Base-by-base conservation (phyloP, 2,329 filamentous ascomycete genomes). In the Hymenoscyphus fructigenus region DNA sequence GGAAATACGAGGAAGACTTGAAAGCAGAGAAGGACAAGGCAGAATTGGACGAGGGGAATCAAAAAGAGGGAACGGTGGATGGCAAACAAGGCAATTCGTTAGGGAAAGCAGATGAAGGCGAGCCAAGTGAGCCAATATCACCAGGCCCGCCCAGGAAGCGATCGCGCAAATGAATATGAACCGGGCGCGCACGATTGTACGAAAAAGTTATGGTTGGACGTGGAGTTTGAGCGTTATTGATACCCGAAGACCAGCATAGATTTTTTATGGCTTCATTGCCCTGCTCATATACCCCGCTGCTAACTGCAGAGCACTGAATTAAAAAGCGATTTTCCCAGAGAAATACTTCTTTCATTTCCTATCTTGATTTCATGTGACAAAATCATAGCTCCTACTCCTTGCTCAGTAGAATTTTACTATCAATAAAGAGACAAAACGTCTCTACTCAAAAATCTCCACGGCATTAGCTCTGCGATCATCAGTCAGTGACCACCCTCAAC, bases 1-100 rank as follows among this genome's bases (percentile, higher is more conserved):
- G 36, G 10, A 56, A 55, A 34, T 56, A 61, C 28, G 59, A 61
- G 23, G 29, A 55, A 56, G 47, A 56, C 2, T 7, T 50, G n/a
- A 47, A 38, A 17, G 26, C 26, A 5, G 20, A 32, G 26, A 17
- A 28, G 5, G 28, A 32, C 23, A 17, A 23, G 20, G 29, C 57
- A 20, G 20, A 23, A 14, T 20, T 34, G 28, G 29, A 2, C 10
- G 53, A 57, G 26, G 44, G 23, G 23, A 50, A 5, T 20, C n/a
- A 50, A 50, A 6, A 20, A 20, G 44, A 50, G 9, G 44, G 17
- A 20, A 12, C 20, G n/a, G 17, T 23, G 17, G 44, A 50, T 9
- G 44, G 41, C n/a, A n/a, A n/a, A 44, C 15, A 3, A 7, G 44
- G 20, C n/a, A 20, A 12, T n/a, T 50, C 2, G 44, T 2, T 3